These are phyloP conservation scores for Pueraria montana DNA, from an alignment of 306 rosid species.

Conservation along the genomic window DNA sequence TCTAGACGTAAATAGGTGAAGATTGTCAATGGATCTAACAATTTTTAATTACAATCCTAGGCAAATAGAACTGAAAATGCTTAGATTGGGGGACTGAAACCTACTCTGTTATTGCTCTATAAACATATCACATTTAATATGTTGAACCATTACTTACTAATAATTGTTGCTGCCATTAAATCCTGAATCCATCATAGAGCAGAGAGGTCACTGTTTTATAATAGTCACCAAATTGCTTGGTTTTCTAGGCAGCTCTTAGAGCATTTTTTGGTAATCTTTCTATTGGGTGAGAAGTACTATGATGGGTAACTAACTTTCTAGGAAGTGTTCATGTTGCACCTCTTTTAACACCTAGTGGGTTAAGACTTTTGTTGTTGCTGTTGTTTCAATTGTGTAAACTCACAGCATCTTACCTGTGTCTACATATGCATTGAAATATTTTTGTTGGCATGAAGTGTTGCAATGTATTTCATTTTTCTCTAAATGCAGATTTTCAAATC, in stretches of 20 bases:
- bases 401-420: background rate
- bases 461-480: slow-evolving; percentile 46
- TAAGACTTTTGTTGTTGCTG: background rate
- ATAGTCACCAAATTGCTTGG: slow-evolving; percentile 8
- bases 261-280: background rate
- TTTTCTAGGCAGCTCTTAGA: slow-evolving; percentile 14
- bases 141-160: background rate
- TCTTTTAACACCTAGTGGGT: background rate
- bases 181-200: background rate
- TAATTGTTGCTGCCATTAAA: slow-evolving; percentile 3
- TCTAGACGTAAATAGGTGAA: background rate
- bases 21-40: background rate
- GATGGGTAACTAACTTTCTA: background rate
- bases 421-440: slow-evolving; percentile 4
- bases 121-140: background rate
- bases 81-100: background rate
- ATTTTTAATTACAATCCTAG: background rate
- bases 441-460: slow-evolving; percentile 31
- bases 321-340: background rate
- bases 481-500: slow-evolving; percentile 78
- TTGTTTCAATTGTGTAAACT: background rate
- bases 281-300: background rate
- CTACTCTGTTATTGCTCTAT: slow-evolving; percentile 27
- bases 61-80: slow-evolving; percentile 18
- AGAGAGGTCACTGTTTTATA: background rate